phyloP scores from a whole-genome alignment of 2,329 filamentous ascomycete genomes.

The Ramularia endophylla region DNA sequence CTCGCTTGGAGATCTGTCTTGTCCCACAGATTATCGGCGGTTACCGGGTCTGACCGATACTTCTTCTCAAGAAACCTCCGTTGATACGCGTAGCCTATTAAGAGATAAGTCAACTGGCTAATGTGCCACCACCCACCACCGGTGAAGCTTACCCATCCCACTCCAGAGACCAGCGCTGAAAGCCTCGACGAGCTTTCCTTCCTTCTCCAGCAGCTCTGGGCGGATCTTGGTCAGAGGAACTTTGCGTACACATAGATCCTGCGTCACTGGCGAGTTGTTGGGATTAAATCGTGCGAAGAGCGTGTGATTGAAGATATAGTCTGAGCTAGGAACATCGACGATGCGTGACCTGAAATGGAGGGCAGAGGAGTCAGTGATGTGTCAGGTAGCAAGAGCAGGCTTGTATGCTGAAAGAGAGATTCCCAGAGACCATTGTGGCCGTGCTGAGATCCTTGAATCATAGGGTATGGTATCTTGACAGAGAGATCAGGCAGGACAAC shows the following conservation, averaged over 20 bases:
- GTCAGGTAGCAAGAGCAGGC: too few species aligned
- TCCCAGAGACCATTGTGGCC: too few species aligned
- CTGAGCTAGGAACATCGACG: constrained; percentile 53
- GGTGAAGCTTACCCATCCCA: constrained; percentile 50
- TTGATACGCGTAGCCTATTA: constrained; percentile 53
- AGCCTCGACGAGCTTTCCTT: constrained; percentile 55
- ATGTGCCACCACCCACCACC: not conserved
- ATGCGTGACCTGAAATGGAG: too few species aligned
- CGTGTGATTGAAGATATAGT: constrained; percentile 55
- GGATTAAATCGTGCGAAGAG: constrained; percentile 57
- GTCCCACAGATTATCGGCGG: constrained; percentile 57
- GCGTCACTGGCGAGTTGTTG: constrained; percentile 54
- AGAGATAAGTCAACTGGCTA: not conserved
- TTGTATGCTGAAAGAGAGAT: too few species aligned
- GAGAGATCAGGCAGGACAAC: too few species aligned
- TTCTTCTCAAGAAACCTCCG: constrained; percentile 54
- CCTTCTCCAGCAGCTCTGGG: constrained; percentile 58
- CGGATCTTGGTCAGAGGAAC: constrained; percentile 59
- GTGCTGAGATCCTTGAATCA: too few species aligned
- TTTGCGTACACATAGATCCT: constrained; percentile 59
- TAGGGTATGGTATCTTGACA: too few species aligned
- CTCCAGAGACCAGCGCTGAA: constrained; percentile 65
- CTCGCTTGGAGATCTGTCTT: constrained; percentile 49
- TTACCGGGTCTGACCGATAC: constrained; percentile 48
- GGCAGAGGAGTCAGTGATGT: too few species aligned